Conservation (phyloP, 2,329 filamentous ascomycete genomes). For the Talaromyces funiculosus region DNA sequence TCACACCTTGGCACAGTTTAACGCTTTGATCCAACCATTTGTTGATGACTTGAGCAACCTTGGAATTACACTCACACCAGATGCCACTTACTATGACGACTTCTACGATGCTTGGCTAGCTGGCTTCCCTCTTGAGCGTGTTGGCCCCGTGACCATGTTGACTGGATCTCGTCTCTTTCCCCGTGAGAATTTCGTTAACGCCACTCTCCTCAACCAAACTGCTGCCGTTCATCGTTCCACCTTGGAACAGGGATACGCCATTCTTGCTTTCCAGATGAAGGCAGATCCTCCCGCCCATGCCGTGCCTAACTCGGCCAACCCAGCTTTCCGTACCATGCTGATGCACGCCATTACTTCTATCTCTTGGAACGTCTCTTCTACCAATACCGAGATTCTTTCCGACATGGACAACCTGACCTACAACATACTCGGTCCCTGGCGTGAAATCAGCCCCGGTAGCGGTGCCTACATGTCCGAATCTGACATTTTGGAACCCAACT, state of each 20-base stretch:
- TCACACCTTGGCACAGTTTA: slow-evolving; percentile 22
- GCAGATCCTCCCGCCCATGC: slow-evolving; percentile 20
- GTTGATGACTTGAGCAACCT: slow-evolving; percentile 21
- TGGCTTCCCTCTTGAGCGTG: slow-evolving; percentile 25
- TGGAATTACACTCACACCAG: slow-evolving; percentile 21
- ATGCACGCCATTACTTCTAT: slow-evolving; percentile 30
- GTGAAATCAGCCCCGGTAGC: slow-evolving; percentile 20
- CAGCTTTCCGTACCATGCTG: slow-evolving; percentile 33
- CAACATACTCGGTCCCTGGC: slow-evolving; percentile 19
- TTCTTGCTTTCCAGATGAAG: slow-evolving; percentile 32
- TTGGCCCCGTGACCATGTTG: slow-evolving; percentile 19
- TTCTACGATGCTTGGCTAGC: slow-evolving; percentile 25
- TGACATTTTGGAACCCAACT: slow-evolving; percentile 38
- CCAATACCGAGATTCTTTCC: slow-evolving; percentile 33
- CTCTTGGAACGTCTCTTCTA: slow-evolving; percentile 20
- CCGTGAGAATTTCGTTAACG: slow-evolving; percentile 27
- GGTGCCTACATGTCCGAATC: slow-evolving; percentile 42
- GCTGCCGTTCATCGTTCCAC: slow-evolving; percentile 23
- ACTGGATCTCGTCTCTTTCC: slow-evolving; percentile 33
- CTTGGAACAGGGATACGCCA: slow-evolving; percentile 21
- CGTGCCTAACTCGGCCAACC: slow-evolving; percentile 36
- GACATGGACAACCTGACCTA: slow-evolving; percentile 21
- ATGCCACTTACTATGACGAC: slow-evolving; percentile 24
- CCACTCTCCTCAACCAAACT: slow-evolving; percentile 19
- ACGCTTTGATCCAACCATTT: slow-evolving; percentile 25